Evolutionary conservation across 345 rosid genomes (phyloP).

Genomic region (Excoecaria cochinchinensis): DNA sequence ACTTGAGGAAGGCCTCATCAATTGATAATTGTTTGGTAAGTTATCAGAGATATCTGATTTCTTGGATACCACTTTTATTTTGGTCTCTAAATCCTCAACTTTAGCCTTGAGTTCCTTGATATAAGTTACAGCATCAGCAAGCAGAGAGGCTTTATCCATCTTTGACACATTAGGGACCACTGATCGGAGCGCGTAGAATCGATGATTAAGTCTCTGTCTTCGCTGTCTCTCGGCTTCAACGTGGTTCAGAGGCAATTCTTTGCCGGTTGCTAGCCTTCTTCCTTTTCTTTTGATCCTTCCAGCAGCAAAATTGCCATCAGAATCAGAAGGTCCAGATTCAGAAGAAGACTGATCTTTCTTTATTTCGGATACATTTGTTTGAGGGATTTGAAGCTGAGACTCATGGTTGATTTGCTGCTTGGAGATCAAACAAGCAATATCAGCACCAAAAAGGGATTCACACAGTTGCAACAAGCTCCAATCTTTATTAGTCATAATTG

Average conservation of each 20-base stretch:
- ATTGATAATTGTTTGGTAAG: neutral
- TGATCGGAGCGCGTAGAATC: slow-evolving; percentile 73
- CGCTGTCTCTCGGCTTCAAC: slow-evolving; percentile 86
- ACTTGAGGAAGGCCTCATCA: too few relatives aligned
- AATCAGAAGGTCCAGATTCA: slow-evolving; percentile 39
- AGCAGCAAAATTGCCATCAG: slow-evolving; percentile 23
- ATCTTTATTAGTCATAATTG: slow-evolving; percentile 34
- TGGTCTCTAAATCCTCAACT: slow-evolving; percentile 46
- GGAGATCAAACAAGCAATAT: too few relatives aligned
- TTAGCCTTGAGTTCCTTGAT: slow-evolving; percentile 62
- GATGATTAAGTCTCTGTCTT: slow-evolving; percentile 73
- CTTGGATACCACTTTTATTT: slow-evolving; percentile 13
- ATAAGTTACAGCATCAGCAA: slow-evolving; percentile 67
- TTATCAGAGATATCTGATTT: slow-evolving; percentile 13
- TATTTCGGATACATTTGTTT: neutral
- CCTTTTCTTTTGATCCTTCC: slow-evolving; percentile 30
- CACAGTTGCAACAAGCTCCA: slow-evolving; percentile 37
- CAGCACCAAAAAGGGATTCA: slow-evolving; percentile 32
- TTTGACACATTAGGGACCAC: slow-evolving; percentile 87
- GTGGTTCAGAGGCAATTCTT: slow-evolving; percentile 49
- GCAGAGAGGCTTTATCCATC: slow-evolving; percentile 86
- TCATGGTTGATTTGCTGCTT: neutral
- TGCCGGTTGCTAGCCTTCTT: slow-evolving; percentile 35
- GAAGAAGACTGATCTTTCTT: slow-evolving; percentile 39
- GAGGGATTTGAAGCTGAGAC: slow-evolving; percentile 20